Base-by-base conservation (phyloP, 805 yeast species). In the Saccharomycopsis guyanensis region DNA sequence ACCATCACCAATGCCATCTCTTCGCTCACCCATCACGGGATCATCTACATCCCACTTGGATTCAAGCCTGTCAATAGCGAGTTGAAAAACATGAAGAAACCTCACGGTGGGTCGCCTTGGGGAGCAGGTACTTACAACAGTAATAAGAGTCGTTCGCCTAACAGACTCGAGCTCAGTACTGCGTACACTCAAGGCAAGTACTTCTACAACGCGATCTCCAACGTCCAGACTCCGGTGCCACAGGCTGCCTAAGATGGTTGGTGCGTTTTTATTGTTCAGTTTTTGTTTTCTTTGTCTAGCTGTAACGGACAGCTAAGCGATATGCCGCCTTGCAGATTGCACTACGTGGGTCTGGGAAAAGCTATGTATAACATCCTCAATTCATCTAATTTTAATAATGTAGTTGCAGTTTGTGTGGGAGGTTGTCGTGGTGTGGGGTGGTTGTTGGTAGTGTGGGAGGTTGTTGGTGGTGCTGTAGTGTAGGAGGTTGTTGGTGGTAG, bases 101-200 rank as follows among this genome's bases (percentile, higher is more conserved):
- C 71, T 46, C 83, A 77, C 59, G 88, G 86, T 55, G 76, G 77
- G 53, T 71, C 83, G 38, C 72, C 87, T 36, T 82, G 82, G 77
- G 87, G 87, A 59, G 81, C 87, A 34, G 86, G 84, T 56, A 65
- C 80, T 43, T 68, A 69, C 52, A 83, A 76, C 52, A 61, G 71
- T 27, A 83, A 79, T 59, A 87, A 86, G 53, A 71, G 82, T 40
- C 77, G 86, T 66, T 64, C 59, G 52, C 78, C 82, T 25, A 56
- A 73, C 45, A 70, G 63, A 43, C 61, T 72, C 50, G 88, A 81
- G 66, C 66, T 72, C 63, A 67, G 71, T 56, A 56, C 76, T 49
- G 86, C 81, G 43, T 55, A 56, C 31, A 63, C 63, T 52, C 87
- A 82, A 66, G 88, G 86, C 62, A 62, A 68, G 56, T 54, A 68